Conservation (phyloP, 2,329 filamentous ascomycete genomes). For the Ascochyta koolunga region DNA sequence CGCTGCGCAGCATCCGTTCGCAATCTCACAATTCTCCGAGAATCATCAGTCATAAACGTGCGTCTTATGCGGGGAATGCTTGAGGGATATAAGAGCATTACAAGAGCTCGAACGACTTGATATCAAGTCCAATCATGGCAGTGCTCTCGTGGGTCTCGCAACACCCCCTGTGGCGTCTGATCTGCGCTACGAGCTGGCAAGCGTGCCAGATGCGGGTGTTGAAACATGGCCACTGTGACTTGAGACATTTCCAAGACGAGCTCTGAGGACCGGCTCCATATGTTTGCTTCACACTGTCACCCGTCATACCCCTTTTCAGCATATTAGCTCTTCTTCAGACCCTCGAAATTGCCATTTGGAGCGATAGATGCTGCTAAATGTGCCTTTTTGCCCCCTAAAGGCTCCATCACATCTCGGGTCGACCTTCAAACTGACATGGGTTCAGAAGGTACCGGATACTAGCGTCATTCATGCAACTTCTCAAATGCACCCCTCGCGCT, state of each 20-base stretch:
- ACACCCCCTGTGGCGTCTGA: conserved; percentile 37
- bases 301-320: conserved; percentile 21
- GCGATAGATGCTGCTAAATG: conserved; percentile 34
- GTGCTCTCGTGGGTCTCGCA: conserved; percentile 27
- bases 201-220: conserved; percentile 35
- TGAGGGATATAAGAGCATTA: conserved; percentile 7
- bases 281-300: conserved; percentile 27
- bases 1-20: conserved; percentile 5
- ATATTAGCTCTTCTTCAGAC: conserved; percentile 25
- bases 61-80: conserved; percentile 27
- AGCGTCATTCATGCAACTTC: conserved; percentile 46
- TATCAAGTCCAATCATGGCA: conserved; percentile 20
- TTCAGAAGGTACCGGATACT: conserved; percentile 41
- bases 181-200: conserved; percentile 21
- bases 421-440: conserved; percentile 47
- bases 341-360: conserved; percentile 23
- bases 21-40: conserved; percentile 1
- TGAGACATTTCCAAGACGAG: conserved; percentile 46
- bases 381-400: conserved; percentile 25
- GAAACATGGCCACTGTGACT: conserved; percentile 40
- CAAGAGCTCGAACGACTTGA: conserved; percentile 6
- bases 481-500: conserved; percentile 44
- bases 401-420: conserved; percentile 26
- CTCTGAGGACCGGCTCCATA: conserved; percentile 29
- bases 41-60: neutral